Evolutionary conservation across 352 stramenopile genomes (phyloP), one percentile per base, ranked within the genome.

Genomic region (Phytophthora pseudosyringae): DNA sequence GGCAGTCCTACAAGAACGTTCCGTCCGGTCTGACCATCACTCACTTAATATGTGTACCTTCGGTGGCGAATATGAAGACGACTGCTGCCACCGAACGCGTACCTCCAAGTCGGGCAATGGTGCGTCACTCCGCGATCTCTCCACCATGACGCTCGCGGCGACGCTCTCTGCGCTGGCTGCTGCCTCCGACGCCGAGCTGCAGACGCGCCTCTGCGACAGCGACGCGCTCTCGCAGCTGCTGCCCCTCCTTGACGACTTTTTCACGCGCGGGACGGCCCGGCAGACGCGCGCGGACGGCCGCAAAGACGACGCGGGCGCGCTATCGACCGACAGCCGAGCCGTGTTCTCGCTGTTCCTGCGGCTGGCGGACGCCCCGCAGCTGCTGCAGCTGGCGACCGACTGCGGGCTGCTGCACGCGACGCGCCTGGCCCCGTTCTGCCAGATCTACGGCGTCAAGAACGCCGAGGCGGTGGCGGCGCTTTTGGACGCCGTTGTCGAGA

Each of bases 361-460:
- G 10, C 51, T 81, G 21, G 32, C 45, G 16, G 46, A 63, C 9
- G 44, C 16, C 3, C 41, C 57, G 1, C 25, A 60, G 28, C 68
- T 85, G 25, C 16, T 75, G 8, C 31, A 55, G 11, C 55, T 75
- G 18, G 60, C 76, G 36, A 13, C 32, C 4, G 29, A 54, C 26
- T 48, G 45, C 10, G 69, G 51, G 0, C 10, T 77, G 40, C 56
- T 91, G n/a, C 82, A 90, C 35, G 59, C 86, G 26, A 76, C 81
- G 47, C 60, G 81, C 15, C n/a, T 93, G 16, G 65, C 62, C 2
- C 78, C 82, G 7, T 89, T 91, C 56, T 91, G 84, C 59, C 78
- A 89, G 53, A 40, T 93, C 5, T 86, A 74, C 48, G 67, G 70
- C 15, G 67, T 62, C 21, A 78, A 68, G 44, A 88, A 83, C 35